Conservation (phyloP, 129 eudicot genomes). For the Flaveria linearis region DNA sequence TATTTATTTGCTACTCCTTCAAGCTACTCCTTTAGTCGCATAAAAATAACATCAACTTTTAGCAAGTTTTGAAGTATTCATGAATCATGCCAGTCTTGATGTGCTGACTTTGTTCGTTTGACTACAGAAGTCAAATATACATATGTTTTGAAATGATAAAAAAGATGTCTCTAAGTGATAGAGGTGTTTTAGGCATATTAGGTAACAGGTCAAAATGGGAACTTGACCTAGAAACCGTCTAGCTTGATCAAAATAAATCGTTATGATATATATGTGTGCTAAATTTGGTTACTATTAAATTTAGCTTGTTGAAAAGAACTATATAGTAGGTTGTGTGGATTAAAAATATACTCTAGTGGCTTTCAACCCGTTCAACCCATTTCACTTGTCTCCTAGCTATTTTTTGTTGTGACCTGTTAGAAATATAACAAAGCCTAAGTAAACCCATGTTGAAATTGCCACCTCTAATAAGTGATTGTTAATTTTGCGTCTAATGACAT, state of each 20-base stretch:
- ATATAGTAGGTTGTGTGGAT: neutral
- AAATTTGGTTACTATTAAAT: neutral
- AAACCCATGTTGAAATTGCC: neutral
- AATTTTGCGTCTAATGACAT: constrained; percentile 1
- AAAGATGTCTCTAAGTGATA: neutral
- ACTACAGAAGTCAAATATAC: neutral
- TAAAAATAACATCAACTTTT: constrained; percentile 1
- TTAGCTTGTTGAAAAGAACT: neutral
- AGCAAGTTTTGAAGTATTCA: neutral
- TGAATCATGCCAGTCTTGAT: neutral
- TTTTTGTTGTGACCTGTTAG: neutral
- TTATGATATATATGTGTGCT: neutral
- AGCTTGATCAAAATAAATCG: neutral
- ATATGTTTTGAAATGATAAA: neutral
- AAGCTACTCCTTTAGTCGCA: neutral
- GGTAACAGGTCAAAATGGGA: neutral
- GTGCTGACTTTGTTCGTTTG: neutral
- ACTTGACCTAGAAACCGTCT: neutral
- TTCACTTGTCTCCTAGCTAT: neutral
- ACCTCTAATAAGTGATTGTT: neutral
- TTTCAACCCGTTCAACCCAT: neutral
- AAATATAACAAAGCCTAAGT: neutral
- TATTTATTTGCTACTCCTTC: no score
- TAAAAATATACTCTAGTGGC: neutral
- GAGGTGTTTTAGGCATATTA: neutral